Conservation (phyloP, 495 filamentous ascomycete genomes). For the Daldinia concentrica region DNA sequence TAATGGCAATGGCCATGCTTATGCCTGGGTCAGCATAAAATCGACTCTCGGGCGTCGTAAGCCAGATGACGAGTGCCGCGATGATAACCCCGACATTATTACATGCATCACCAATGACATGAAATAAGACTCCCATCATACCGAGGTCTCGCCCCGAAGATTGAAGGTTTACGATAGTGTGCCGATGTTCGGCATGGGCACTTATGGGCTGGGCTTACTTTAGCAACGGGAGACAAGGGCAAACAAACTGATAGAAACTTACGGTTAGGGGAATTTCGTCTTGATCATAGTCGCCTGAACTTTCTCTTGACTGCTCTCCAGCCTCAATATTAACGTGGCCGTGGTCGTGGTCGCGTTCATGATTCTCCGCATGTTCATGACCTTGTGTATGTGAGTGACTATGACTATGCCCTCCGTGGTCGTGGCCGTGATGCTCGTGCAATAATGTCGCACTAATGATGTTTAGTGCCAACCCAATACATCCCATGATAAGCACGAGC, state of each 20-base stretch:
- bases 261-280: slow-evolving; percentile 55
- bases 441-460: slow-evolving; percentile 83
- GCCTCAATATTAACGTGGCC: slow-evolving; percentile 72
- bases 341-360: slow-evolving; percentile 8
- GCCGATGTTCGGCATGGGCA: slow-evolving; percentile 70
- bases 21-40: slow-evolving; percentile 85
- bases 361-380: slow-evolving; percentile 23
- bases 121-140: slow-evolving; percentile 91
- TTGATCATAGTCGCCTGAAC: slow-evolving; percentile 53
- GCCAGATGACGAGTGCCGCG: slow-evolving; percentile 86
- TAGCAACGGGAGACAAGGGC: slow-evolving; percentile 64
- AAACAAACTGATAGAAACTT: slow-evolving; percentile 43
- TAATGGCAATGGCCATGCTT: slow-evolving; percentile 83
- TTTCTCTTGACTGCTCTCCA: slow-evolving; percentile 52
- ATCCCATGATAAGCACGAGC: slow-evolving; percentile 83
- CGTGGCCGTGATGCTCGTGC: slow-evolving; percentile 65
- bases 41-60: slow-evolving; percentile 61
- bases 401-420: slow-evolving; percentile 43
- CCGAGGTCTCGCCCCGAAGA: slow-evolving; percentile 71
- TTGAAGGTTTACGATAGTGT: slow-evolving; percentile 43
- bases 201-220: slow-evolving; percentile 62
- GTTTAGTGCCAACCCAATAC: slow-evolving; percentile 81
- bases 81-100: slow-evolving; percentile 93
- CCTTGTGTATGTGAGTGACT: slow-evolving; percentile 47
- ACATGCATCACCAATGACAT: slow-evolving; percentile 90